Conservation (phyloP, 345 rosid genomes). For the Pelargonium nanum region DNA sequence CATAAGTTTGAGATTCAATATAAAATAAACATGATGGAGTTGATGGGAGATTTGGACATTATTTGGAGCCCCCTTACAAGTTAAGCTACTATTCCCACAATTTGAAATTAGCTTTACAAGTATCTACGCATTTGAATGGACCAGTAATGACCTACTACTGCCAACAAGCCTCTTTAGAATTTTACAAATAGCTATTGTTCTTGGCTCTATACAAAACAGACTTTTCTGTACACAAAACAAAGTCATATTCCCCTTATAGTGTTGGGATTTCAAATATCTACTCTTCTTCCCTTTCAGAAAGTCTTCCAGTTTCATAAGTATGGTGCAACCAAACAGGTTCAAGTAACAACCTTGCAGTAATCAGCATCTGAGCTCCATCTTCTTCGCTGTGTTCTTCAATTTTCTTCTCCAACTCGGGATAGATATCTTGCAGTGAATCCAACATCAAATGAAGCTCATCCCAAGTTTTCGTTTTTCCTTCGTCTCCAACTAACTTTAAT, state of each 20-base stretch:
- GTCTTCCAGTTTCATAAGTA: constrained; percentile 66
- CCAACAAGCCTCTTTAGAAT: background rate
- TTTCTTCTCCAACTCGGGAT: constrained; percentile 50
- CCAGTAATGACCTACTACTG: no score
- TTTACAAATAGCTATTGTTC: background rate
- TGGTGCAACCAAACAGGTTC: constrained; percentile 83
- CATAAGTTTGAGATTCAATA: no score
- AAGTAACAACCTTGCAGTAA: constrained; percentile 44
- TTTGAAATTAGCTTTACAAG: no score
- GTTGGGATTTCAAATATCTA: background rate
- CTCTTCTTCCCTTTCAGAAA: constrained; percentile 40
- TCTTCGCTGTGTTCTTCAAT: constrained; percentile 37
- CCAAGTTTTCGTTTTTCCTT: constrained; percentile 56
- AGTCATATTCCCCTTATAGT: background rate
- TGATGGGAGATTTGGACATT: no score
- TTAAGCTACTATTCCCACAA: no score
- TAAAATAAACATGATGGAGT: no score
- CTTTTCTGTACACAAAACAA: background rate
- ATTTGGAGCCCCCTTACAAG: no score
- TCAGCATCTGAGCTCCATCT: constrained; percentile 28
- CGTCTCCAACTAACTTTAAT: constrained; percentile 40
- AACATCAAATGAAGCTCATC: constrained; percentile 57
- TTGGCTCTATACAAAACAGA: background rate
- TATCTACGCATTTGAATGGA: no score
- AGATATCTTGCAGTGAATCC: constrained; percentile 47